Base-by-base conservation (phyloP, 768 basidiomycete genomes). In the Brasilioporus rufonigricans region DNA sequence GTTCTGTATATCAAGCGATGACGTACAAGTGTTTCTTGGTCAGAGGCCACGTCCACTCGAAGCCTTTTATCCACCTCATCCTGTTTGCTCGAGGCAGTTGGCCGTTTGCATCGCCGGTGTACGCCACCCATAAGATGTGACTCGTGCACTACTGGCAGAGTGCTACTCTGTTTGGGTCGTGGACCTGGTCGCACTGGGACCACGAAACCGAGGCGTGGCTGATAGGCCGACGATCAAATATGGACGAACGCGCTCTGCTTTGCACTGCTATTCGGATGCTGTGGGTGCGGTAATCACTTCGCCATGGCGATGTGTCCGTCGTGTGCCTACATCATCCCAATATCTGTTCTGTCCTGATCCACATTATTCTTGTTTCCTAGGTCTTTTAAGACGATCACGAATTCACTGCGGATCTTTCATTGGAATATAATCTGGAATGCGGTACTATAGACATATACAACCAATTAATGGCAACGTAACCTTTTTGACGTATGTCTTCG, bases 51-150 rank as follows among this genome's bases (percentile, higher is more conserved):
- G n/a, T 44, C 35, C 39, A 9, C 38, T 35, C 23, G 23, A 19
- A 10, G 8, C 48, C 43, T 64, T 64, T 61, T 64, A 61, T 64
- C 12, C 33, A 24, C 41, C 8, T 14, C 19, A 13, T 35, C 26
- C 23, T 52, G 33, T 38, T 52, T 52, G 24, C 29, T 56, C 44
- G 33, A 13, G 33, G 33, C 5, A 14, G 33, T 53, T 53, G 36
- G 18, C 45, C 46, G 5, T 44, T 58, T 33, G 50, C 41, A 39
- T 49, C 52, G 38, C 55, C 52, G n/a, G 53, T 62, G 60, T 35
- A 61, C 18, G 35, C n/a, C 38, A 31, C 48, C 26, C 21, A 48
- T 40, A 39, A 46, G 11, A 52, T 45, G 27, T n/a, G n/a, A n/a
- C n/a, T n/a, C n/a, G n/a, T n/a, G n/a, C n/a, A n/a, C n/a, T n/a